A percentile compares a stretch with the other conserved stretches of the same genome.
These are phyloP conservation scores for Musa acuminata DNA, from an alignment of 176 grass and related monocot species.

Conservation along the genomic window DNA sequence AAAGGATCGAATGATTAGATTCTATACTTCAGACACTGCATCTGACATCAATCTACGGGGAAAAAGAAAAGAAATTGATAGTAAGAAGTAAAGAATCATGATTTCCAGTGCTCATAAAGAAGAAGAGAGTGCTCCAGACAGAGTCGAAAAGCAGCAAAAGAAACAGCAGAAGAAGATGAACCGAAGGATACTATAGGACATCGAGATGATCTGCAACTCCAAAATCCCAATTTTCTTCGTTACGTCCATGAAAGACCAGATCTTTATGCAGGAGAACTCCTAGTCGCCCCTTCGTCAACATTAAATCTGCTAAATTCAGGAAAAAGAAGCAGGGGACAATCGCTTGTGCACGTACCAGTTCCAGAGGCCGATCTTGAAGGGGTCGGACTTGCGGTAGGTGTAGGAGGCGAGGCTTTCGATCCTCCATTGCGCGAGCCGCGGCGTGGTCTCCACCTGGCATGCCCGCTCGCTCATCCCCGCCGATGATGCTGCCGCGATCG, in stretches of 20 bases:
- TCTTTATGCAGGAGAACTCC: neutral
- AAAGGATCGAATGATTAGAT: neutral
- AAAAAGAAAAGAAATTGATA: neutral
- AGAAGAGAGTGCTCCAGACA: no score
- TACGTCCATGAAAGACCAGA: neutral
- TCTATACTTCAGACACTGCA: neutral
- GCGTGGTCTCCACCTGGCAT: slow-evolving; percentile 68
- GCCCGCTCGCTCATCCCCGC: slow-evolving; percentile 54
- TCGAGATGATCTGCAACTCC: neutral
- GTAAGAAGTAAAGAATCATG: neutral
- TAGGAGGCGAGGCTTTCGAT: slow-evolving; percentile 66
- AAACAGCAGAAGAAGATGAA: neutral
- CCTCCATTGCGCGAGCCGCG: slow-evolving; percentile 85
- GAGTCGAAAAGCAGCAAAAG: no score
- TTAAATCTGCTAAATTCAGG: no score
- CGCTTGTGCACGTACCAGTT: slow-evolving; percentile 42
- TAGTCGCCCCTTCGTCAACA: no score
- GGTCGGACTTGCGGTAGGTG: slow-evolving; percentile 77
- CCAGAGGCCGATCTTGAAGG: slow-evolving; percentile 92
- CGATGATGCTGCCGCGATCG: slow-evolving; percentile 50
- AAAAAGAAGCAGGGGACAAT: no score
- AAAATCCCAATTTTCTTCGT: neutral
- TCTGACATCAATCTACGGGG: neutral
- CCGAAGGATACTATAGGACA: neutral
- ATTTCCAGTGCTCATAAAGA: neutral